Conservation (phyloP, 768 basidiomycete genomes). For the Lactarius quietus region DNA sequence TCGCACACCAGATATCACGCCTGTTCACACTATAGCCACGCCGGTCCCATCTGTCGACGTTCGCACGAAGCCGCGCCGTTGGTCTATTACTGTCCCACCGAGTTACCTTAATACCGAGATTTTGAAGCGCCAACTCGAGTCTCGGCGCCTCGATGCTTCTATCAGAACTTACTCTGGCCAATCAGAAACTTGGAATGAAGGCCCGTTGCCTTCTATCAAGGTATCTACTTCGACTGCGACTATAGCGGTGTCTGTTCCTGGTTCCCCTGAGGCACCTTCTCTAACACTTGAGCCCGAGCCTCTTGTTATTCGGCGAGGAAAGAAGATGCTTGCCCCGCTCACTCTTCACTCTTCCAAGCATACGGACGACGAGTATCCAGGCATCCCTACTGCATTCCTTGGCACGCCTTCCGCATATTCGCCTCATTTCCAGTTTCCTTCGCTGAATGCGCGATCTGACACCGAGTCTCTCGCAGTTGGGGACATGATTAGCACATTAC, state of each 20-base stretch:
- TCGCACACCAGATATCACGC: not conserved
- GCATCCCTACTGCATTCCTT: conserved; percentile 43
- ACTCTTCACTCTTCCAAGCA: conserved; percentile 26
- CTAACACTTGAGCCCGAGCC: conserved; percentile 28
- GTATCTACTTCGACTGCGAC: conserved; percentile 34
- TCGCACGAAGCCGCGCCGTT: conserved; percentile 22
- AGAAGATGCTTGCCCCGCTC: conserved; percentile 34
- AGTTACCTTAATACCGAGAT: conserved; percentile 24
- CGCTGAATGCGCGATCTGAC: conserved; percentile 1
- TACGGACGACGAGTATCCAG: conserved; percentile 35
- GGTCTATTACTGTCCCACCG: conserved; percentile 24
- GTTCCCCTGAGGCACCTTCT: conserved; percentile 18
- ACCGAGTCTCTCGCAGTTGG: conserved; percentile 33
- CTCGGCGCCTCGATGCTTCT: conserved; percentile 13
- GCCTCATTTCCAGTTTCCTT: conserved; percentile 30
- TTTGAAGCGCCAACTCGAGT: conserved; percentile 17
- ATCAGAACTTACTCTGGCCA: not conserved
- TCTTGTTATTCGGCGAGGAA: conserved; percentile 41
- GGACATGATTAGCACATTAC: conserved; percentile 38
- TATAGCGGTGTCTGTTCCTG: conserved; percentile 32
- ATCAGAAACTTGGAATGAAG: conserved; percentile 8
- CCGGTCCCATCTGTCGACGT: not conserved
- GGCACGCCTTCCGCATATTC: conserved; percentile 36
- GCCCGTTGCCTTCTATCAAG: conserved; percentile 34
- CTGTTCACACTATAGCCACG: not conserved